phyloP scores from a whole-genome alignment of 768 basidiomycete genomes.

The Boletus sp. region DNA sequence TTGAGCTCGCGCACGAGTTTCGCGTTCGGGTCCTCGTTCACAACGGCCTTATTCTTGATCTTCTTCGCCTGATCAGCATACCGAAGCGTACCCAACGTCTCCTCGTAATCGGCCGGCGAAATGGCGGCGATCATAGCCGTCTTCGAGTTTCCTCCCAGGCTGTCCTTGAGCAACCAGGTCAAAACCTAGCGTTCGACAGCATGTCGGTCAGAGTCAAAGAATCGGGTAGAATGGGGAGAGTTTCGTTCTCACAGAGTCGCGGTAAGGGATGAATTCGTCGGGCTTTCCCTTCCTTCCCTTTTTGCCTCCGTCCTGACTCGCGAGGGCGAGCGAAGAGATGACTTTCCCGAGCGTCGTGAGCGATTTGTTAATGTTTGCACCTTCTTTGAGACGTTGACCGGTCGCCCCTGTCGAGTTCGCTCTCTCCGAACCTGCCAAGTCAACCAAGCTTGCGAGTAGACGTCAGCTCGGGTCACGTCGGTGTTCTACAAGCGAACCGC shows the following conservation, averaged over 20 bases:
- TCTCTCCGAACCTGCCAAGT: slow-evolving; percentile 94
- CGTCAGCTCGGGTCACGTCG: slow-evolving; percentile 7
- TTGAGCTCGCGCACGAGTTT: slow-evolving; percentile 98
- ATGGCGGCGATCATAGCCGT: slow-evolving; percentile 99
- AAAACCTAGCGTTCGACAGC: slow-evolving; percentile 58
- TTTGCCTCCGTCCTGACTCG: slow-evolving; percentile 57
- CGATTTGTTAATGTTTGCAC: slow-evolving; percentile 98
- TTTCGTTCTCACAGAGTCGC: slow-evolving; percentile 78
- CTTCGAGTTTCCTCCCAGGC: slow-evolving; percentile 94
- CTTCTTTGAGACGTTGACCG: slow-evolving; percentile 93
- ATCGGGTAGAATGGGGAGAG: background rate
- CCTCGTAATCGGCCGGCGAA: slow-evolving; percentile 97
- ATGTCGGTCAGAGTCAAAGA: slow-evolving; percentile 6
- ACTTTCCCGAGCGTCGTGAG: slow-evolving; percentile 98
- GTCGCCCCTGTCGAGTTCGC: slow-evolving; percentile 98
- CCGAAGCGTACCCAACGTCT: slow-evolving; percentile 92
- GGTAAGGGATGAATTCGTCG: slow-evolving; percentile 94
- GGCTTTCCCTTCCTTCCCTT: slow-evolving; percentile 88
- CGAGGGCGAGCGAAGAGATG: slow-evolving; percentile 82
- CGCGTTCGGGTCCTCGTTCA: slow-evolving; percentile 99
- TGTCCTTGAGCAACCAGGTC: slow-evolving; percentile 98
- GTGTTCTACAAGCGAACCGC: slow-evolving; percentile 16
- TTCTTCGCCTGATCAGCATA: slow-evolving; percentile 99
- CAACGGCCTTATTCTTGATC: slow-evolving; percentile 99
- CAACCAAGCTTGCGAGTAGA: slow-evolving; percentile 66